Evolutionary conservation across 1,284 basidiomycete genomes (phyloP), one percentile per base, ranked within the genome.

Genomic region (Rhodotorula sp.): DNA sequence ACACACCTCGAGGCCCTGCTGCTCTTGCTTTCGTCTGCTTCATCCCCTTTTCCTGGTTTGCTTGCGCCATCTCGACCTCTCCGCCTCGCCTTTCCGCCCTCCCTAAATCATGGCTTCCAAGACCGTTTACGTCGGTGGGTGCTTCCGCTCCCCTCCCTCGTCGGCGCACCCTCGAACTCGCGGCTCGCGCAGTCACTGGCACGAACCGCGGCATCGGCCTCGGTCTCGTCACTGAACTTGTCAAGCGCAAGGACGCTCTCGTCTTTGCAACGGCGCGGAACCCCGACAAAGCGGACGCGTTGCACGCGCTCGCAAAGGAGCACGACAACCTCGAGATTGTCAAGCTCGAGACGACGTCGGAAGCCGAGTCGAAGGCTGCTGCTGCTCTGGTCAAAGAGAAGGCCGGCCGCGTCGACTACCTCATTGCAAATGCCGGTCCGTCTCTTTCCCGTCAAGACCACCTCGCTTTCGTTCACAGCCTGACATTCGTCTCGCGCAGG

Each of bases 201-300:
- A 62, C 67, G 7, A 57, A 61, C 10, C 68, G 64, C 17, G 68
- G 64, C 17, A 60, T 67, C n/a, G 78, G 77, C 27, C 58, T 77
- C 25, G 66, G 57, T 1, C 68, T 78, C 53, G 74, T 78, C 50
- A 48, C 62, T 1, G 17, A 55, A 3, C 68, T 78, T 42, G 50
- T 73, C 41, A 25, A 52, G n/a, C 66, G 67, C 0, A n/a, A 58
- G 27, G 45, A 72, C 52, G 61, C 56, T 17, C 46, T 77, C 46
- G 62, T 78, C 62, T 79, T 76, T 50, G 78, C 78, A 8, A 75
- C 75, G 8, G 75, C 71, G 3, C 73, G 79, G 7, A 58, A 75
- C 25, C 72, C 76, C 3, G 13, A 50, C 19, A 50, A 42, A 17
- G 75, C 76, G n/a, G 53, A 55, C 16, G n/a, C 14, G 13, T 45